Evolutionary conservation across 2,329 filamentous ascomycete species (phyloP), one percentile per base, ranked within the genome.

Genomic region (Reticulascus tulasneorum): DNA sequence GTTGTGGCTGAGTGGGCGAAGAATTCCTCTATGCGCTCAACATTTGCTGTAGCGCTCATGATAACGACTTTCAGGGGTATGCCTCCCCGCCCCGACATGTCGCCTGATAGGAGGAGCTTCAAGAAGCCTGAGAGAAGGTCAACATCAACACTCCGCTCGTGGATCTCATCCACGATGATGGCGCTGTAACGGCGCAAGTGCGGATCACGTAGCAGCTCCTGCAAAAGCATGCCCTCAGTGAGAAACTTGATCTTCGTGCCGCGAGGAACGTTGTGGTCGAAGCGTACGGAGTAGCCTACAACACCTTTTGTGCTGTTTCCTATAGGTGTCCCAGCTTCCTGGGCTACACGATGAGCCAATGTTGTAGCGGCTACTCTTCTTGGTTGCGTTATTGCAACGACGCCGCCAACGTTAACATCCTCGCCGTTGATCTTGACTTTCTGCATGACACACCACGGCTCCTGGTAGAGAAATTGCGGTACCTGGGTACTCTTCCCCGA

Each of bases 401-500:
- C 83, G 1, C 87, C 86, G 9, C 85, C 85, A 3, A 89, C 77
- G 9, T 59, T 64, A 3, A 73, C 60, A 3, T 75, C 69, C 22
- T 49, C 52, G 13, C 52, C 41, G 6, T 55, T 47, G 16, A 82
- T 48, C 32, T 66, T 74, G 29, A 79, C 71, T 38, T 62, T 77
- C 38, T 70, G 71, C 23, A 71, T 74, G 35, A 67, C 71, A 58
- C 89, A 95, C 89, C 90, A 97, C 7, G 77, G 63, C 53, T 96
- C 86, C 18, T 67, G 61, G 29, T 84, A 77, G 7, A 98, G 67
- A 45, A 95, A 96, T 53, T 97, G 93, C 0, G 93, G 91, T 0
- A 96, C 82, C 61, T 98, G 93, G 0, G 93, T 98, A 66, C 86
- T 94, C 64, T 98, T 98, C 56, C 93, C 93, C 11, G 87, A 94